phyloP scores from a whole-genome alignment of 2,329 filamentous ascomycete species.

The Fusarium anguioides region DNA sequence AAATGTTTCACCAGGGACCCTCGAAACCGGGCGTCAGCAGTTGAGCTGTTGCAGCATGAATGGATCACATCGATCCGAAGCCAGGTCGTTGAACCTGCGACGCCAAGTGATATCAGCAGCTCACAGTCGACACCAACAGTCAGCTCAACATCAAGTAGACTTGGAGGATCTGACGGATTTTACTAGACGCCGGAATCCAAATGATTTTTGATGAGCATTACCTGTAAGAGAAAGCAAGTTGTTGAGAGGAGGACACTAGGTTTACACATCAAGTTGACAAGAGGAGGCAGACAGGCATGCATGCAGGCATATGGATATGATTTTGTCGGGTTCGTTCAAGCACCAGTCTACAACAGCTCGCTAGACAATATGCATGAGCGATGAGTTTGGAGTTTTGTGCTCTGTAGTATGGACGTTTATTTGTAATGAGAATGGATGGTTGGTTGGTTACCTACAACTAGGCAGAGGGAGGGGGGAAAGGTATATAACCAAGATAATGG shows the following conservation, averaged over 20 bases:
- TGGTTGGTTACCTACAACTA: too few relatives aligned
- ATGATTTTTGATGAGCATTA: not conserved
- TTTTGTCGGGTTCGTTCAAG: conserved; percentile 30
- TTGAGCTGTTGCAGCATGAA: conserved; percentile 92
- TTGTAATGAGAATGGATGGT: conserved; percentile 38
- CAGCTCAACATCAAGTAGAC: conserved; percentile 46
- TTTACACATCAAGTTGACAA: not conserved
- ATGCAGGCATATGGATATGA: conserved; percentile 5
- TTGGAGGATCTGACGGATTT: conserved; percentile 48
- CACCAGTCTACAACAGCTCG: conserved; percentile 32
- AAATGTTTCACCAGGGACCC: conserved; percentile 91
- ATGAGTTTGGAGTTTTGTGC: conserved; percentile 42
- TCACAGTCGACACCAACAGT: conserved; percentile 54
- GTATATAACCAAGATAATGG: conserved; percentile 32
- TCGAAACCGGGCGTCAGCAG: conserved; percentile 79
- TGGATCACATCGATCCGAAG: conserved; percentile 80
- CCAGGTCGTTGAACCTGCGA: conserved; percentile 72
- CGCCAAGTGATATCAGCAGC: conserved; percentile 67
- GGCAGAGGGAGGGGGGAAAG: conserved; percentile 2
- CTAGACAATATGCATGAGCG: conserved; percentile 39
- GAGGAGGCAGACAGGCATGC: not conserved
- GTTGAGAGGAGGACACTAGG: not conserved
- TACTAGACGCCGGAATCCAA: conserved; percentile 35
- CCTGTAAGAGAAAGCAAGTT: not conserved
- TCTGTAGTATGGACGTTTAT: conserved; percentile 34